Evolutionary conservation across 2,329 filamentous ascomycete genomes (phyloP), one percentile per base, ranked within the genome.

Genomic region (Phialocephala sp.): DNA sequence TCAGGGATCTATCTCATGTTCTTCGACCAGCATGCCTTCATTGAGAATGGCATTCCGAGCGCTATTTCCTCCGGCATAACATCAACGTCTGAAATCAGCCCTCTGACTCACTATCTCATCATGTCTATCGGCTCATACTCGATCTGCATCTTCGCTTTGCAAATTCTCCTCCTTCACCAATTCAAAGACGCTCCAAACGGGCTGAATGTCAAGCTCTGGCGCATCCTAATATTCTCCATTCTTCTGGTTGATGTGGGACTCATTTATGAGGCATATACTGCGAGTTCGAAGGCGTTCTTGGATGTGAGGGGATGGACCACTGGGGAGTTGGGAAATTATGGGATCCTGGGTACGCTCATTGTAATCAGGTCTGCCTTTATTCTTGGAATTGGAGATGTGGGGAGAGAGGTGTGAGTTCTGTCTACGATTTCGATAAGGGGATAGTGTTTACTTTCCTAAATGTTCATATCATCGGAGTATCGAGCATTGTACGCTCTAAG

Each of bases 241-340:
- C 50, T 66, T 35, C 9, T 64, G 45, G 63, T 60, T 14, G 68
- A 69, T 61, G 18, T 69, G n/a, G 61, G 63, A 22, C 60, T 69
- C 2, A 4, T 68, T 0, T 68, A 68, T 41, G 60, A 45, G 2
- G 50, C 61, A 14, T 68, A 63, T 22, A 12, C n/a, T 9, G 59
- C 59, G 12, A 60, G 56, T 63, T 61, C 65, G 5, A 24, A 24
- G 3, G 59, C 41, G 9, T 62, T 64, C 22, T 50, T 59, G 54
- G 50, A 66, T 56, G 2, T 65, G 2, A 27, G 55, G 18, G 20
- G 20, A 12, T 69, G 68, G 68, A 57, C 35, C 11, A 55, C 36
- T 35, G 62, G 62, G 2, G 68, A 69, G 35, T 69, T 66, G 68
- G 66, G 66, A 36, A 69, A 66, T 47, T 61, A 69, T 58, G 66